Conservation (phyloP, 257 asterid genomes). For the Solanum neorickii region DNA sequence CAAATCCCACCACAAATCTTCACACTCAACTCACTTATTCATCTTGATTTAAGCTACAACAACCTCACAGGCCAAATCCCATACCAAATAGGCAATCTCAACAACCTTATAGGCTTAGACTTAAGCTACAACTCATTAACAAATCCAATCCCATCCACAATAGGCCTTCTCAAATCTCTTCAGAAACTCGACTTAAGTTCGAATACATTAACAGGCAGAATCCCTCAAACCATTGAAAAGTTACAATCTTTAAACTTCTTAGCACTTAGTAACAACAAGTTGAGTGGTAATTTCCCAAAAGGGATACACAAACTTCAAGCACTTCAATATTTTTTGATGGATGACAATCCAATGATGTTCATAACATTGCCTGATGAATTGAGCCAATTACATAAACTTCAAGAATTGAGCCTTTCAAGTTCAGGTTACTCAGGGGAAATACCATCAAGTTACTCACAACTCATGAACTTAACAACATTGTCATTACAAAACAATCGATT, state of each 20-base stretch:
- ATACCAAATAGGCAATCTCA: slow-evolving; percentile 26
- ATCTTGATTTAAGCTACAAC: slow-evolving; percentile 79
- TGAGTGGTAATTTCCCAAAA: slow-evolving; percentile 37
- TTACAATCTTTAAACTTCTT: slow-evolving; percentile 49
- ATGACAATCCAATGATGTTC: slow-evolving; percentile 70
- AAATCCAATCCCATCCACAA: slow-evolving; percentile 33
- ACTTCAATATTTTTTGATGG: slow-evolving; percentile 70
- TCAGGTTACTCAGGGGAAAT: slow-evolving; percentile 68
- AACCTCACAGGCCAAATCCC: slow-evolving; percentile 44
- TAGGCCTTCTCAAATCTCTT: slow-evolving; percentile 38
- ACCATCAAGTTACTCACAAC: slow-evolving; percentile 44
- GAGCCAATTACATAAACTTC: slow-evolving; percentile 44
- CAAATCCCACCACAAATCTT: slow-evolving; percentile 38
- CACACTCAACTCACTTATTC: slow-evolving; percentile 35
- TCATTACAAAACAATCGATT: slow-evolving; percentile 61
- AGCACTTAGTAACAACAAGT: slow-evolving; percentile 54
- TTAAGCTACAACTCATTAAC: slow-evolving; percentile 55
- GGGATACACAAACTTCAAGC: slow-evolving; percentile 27
- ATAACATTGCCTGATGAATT: slow-evolving; percentile 37
- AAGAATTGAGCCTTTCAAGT: slow-evolving; percentile 64
- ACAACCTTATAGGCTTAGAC: slow-evolving; percentile 51
- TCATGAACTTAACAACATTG: slow-evolving; percentile 45
- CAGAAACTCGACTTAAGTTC: slow-evolving; percentile 83
- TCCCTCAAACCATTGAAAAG: slow-evolving; percentile 34
- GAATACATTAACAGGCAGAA: slow-evolving; percentile 41